phyloP scores from a whole-genome alignment of 345 rosid genomes.

The Lepidium africanum region DNA sequence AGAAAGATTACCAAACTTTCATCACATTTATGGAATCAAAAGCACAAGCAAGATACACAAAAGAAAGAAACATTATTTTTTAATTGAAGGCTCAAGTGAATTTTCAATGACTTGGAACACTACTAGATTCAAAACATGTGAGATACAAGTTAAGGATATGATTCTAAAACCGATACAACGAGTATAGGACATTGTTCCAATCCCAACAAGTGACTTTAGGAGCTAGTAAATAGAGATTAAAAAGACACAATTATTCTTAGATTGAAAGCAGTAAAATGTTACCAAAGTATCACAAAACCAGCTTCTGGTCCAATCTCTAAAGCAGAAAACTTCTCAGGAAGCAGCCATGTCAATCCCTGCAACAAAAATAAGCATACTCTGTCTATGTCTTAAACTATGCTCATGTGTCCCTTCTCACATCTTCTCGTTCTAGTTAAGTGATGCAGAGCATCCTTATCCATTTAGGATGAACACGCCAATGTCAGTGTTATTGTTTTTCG shows the following conservation, averaged over 20 bases:
- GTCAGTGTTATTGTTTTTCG: too few relatives aligned
- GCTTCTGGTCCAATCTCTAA: conserved; percentile 99
- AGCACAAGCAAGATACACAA: background rate
- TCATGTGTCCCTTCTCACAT: too few relatives aligned
- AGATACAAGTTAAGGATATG: background rate
- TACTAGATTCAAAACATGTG: background rate
- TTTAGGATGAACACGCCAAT: too few relatives aligned
- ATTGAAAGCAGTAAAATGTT: conserved; percentile 55
- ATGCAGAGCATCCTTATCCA: too few relatives aligned
- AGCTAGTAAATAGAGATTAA: background rate
- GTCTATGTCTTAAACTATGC: too few relatives aligned
- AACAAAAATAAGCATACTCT: too few relatives aligned
- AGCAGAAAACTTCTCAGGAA: conserved; percentile 77
- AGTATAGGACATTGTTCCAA: background rate
- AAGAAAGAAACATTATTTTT: too few relatives aligned
- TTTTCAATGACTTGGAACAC: background rate
- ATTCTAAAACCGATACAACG: background rate
- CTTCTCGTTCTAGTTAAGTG: too few relatives aligned
- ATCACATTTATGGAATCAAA: conserved; percentile 1
- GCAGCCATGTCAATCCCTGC: conserved; percentile 97
- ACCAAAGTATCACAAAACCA: conserved; percentile 95
- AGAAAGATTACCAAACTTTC: conserved; percentile 17
- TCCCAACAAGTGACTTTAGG: background rate
- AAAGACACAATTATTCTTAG: conserved; percentile 11
- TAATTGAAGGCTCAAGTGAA: background rate